Percentiles rank a stretch among this genome's conserved stretches.
Evolutionary conservation across 345 rosid genomes (phyloP).

Genomic region (Trapa incisa): DNA sequence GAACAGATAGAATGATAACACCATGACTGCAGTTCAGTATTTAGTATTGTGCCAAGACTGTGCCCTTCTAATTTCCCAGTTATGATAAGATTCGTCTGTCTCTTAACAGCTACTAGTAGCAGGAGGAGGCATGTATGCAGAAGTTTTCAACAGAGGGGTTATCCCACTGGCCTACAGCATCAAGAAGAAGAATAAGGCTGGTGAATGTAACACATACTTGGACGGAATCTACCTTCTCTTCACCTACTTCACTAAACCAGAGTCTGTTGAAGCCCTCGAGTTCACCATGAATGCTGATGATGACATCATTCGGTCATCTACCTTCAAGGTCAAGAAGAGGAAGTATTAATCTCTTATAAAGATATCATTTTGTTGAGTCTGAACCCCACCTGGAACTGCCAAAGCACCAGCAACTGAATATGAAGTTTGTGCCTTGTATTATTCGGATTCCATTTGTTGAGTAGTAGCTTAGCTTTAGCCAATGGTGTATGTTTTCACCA

Average conservation of each 20-base stretch:
- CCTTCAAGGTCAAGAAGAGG: conserved; percentile 63
- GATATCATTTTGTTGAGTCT: background rate
- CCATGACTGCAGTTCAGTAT: too few relatives aligned
- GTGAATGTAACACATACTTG: conserved; percentile 64
- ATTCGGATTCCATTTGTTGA: background rate
- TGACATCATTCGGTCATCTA: conserved; percentile 58
- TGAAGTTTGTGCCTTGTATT: background rate
- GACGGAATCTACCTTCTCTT: conserved; percentile 90
- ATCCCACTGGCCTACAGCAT: conserved; percentile 84
- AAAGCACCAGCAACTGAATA: background rate
- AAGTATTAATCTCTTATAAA: conserved; percentile 24
- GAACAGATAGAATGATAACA: too few relatives aligned
- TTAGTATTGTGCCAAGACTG: too few relatives aligned
- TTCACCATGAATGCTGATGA: conserved; percentile 42
- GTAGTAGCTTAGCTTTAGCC: background rate
- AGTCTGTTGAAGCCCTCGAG: conserved; percentile 49
- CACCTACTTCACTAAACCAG: conserved; percentile 85
- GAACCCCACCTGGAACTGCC: background rate
- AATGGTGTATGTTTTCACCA: too few relatives aligned
- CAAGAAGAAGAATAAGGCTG: conserved; percentile 76
- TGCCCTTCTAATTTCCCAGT: too few relatives aligned
- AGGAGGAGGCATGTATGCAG: conserved; percentile 96
- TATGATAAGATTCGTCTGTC: background rate
- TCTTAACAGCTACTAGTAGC: conserved; percentile 73
- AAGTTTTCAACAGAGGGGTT: conserved; percentile 92